phyloP scores from a whole-genome alignment of 1,284 basidiomycete genomes.

The Rhodotorula sp. region DNA sequence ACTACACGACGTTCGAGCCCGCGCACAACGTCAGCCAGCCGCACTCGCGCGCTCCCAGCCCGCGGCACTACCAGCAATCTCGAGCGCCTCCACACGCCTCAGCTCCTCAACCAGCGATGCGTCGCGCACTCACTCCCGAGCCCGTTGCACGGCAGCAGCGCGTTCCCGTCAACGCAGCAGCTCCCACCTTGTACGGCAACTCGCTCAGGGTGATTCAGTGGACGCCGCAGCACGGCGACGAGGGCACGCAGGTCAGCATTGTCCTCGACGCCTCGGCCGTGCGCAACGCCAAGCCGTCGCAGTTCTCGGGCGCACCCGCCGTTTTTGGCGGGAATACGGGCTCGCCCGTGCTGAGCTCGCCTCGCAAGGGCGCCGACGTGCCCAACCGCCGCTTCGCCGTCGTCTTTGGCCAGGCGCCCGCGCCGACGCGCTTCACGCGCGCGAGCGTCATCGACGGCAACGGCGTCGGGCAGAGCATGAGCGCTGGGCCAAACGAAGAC shows the following conservation, averaged over 20 bases:
- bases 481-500: conserved; percentile 26
- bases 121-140: conserved; percentile 5
- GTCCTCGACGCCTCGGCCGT: conserved; percentile 35
- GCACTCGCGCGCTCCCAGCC: neutral
- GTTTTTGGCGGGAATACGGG: conserved; percentile 18
- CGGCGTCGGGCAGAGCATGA: conserved; percentile 41
- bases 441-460: conserved; percentile 39
- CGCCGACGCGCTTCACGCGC: conserved; percentile 30
- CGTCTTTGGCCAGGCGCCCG: conserved; percentile 25
- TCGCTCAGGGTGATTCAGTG: conserved; percentile 39
- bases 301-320: neutral
- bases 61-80: neutral
- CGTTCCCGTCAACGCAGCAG: neutral
- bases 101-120: neutral
- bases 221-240: conserved; percentile 39
- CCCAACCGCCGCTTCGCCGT: conserved; percentile 33
- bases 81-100: neutral
- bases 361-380: neutral
- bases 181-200: neutral
- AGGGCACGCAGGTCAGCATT: conserved; percentile 40
- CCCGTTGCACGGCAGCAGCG: neutral
- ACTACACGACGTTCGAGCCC: neutral
- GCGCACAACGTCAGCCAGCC: neutral
- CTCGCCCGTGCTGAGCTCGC: conserved; percentile 14
- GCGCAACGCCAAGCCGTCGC: conserved; percentile 15